phyloP scores from a whole-genome alignment of 768 basidiomycete species.

The Suillus fuscotomentosus region DNA sequence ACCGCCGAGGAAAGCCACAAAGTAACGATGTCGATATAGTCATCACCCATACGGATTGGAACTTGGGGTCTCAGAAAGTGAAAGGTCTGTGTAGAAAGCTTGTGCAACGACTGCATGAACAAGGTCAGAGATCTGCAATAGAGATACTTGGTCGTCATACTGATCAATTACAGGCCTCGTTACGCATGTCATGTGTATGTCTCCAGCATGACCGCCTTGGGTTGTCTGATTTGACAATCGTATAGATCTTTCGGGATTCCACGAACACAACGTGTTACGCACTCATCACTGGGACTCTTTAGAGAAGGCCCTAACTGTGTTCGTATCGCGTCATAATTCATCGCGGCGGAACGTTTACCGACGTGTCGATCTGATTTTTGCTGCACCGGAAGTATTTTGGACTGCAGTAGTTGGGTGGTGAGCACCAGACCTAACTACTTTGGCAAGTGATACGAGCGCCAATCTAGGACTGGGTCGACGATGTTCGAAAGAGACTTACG shows the following conservation, averaged over 20 bases:
- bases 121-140: slow-evolving; percentile 41
- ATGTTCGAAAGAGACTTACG: slow-evolving; percentile 89
- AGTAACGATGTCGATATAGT: slow-evolving; percentile 92
- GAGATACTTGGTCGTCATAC: background rate
- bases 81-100: slow-evolving; percentile 63
- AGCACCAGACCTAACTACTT: slow-evolving; percentile 10
- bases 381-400: slow-evolving; percentile 77
- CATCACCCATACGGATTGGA: slow-evolving; percentile 65
- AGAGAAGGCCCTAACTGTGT: slow-evolving; percentile 83
- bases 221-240: background rate
- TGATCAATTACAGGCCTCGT: slow-evolving; percentile 51
- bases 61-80: slow-evolving; percentile 44
- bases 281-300: slow-evolving; percentile 75
- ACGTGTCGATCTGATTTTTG: slow-evolving; percentile 83
- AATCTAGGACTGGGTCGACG: slow-evolving; percentile 75
- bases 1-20: slow-evolving; percentile 77
- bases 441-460: background rate
- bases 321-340: slow-evolving; percentile 52
- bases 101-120: slow-evolving; percentile 52
- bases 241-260: slow-evolving; percentile 62
- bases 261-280: slow-evolving; percentile 49
- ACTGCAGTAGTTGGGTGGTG: slow-evolving; percentile 89
- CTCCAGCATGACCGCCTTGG: background rate
- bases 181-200: slow-evolving; percentile 82
- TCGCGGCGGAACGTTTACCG: slow-evolving; percentile 47